These are phyloP conservation scores for Chytriomyces sp. DNA, from an alignment of 192 early-diverging fungal species.

Conservation along the genomic window DNA sequence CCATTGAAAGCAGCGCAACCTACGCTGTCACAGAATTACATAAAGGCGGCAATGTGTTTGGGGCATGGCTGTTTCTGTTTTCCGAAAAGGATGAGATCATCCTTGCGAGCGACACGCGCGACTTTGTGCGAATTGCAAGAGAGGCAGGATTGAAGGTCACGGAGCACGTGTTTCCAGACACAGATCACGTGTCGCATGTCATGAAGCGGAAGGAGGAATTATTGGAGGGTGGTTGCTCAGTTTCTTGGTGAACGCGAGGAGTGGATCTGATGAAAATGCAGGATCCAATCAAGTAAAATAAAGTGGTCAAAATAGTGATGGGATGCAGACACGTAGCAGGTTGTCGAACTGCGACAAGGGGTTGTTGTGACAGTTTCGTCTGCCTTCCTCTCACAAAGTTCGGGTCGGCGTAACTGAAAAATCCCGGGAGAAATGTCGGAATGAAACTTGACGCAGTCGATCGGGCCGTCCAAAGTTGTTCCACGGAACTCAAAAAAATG, in stretches of 20 bases:
- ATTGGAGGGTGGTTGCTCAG: not conserved
- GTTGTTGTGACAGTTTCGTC: too few relatives aligned
- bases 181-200: constrained; percentile 16
- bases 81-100: constrained; percentile 2
- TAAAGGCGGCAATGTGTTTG: constrained; percentile 4
- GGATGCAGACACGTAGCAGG: too few relatives aligned
- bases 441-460: too few relatives aligned
- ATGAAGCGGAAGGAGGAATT: constrained; percentile 18
- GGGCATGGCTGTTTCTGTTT: constrained; percentile 16
- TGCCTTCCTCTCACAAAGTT: too few relatives aligned
- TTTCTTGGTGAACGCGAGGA: constrained; percentile 38
- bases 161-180: constrained; percentile 8
- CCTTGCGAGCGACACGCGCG: not conserved
- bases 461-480: too few relatives aligned
- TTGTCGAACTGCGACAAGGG: too few relatives aligned
- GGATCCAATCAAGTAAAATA: too few relatives aligned
- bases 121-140: not conserved
- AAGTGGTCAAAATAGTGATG: too few relatives aligned
- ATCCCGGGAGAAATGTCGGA: too few relatives aligned
- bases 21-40: not conserved
- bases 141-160: constrained; percentile 1
- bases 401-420: too few relatives aligned
- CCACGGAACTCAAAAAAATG: too few relatives aligned
- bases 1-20: not conserved
- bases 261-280: too few relatives aligned